Conservation (phyloP, 495 filamentous ascomycete species). For the Viridothelium virens region DNA sequence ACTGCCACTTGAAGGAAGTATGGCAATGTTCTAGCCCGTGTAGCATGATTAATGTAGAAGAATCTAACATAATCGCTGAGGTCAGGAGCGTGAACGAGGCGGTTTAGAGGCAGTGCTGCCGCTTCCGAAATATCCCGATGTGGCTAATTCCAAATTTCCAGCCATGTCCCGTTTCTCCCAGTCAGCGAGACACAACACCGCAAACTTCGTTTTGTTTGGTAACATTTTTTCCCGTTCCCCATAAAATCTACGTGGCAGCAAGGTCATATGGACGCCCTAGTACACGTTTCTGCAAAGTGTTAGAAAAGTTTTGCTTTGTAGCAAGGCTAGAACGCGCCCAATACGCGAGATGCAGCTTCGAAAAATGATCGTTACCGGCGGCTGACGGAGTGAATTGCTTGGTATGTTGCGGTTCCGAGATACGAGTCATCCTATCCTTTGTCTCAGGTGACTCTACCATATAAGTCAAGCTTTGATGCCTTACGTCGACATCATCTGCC, state of each 20-base stretch:
- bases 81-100: too few species aligned
- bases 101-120: too few species aligned
- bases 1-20: too few species aligned
- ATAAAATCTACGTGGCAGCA: not conserved
- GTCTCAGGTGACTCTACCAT: not conserved
- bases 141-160: not conserved
- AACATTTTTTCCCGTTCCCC: not conserved
- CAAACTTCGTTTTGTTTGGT: too few species aligned
- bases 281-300: too few species aligned
- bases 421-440: conserved; percentile 1
- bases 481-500: not conserved
- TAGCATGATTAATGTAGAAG: too few species aligned
- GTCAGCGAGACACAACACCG: too few species aligned
- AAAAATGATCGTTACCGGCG: too few species aligned
- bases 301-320: not conserved
- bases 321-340: not conserved
- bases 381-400: too few species aligned
- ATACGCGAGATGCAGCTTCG: not conserved
- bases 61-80: too few species aligned
- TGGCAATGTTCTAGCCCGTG: too few species aligned
- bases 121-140: conserved; percentile 5
- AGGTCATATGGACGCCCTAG: not conserved
- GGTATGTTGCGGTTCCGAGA: not conserved
- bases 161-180: not conserved
- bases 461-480: not conserved